phyloP scores from a whole-genome alignment of 2,329 filamentous ascomycete species.

The Harringtonia aguacate region DNA sequence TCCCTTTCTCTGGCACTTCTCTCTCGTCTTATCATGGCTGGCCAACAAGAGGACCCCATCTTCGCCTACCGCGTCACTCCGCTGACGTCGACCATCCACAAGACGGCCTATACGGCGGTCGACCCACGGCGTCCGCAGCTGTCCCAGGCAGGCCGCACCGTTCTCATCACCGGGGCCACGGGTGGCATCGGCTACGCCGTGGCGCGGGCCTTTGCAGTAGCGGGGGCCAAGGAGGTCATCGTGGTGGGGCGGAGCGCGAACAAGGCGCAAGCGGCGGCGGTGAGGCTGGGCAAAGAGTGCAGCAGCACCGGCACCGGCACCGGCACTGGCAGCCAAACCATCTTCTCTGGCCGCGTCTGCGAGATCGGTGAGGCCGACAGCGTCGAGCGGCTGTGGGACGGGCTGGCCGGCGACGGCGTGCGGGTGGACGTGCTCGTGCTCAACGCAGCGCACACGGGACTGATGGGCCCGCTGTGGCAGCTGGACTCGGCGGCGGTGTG shows the following conservation, averaged over 20 bases:
- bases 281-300: neutral
- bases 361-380: too few relatives aligned
- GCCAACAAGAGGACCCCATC: neutral
- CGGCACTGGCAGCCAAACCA: too few relatives aligned
- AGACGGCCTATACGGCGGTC: slow-evolving; percentile 24
- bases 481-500: too few relatives aligned
- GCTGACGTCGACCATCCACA: slow-evolving; percentile 14
- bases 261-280: neutral
- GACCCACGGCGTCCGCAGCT: slow-evolving; percentile 23
- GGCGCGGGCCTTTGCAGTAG: slow-evolving; percentile 41
- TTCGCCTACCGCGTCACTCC: neutral
- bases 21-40: too few relatives aligned
- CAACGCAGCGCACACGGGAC: too few relatives aligned
- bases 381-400: too few relatives aligned
- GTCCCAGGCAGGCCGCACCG: slow-evolving; percentile 32
- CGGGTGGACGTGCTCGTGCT: too few relatives aligned
- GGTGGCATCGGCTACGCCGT: slow-evolving; percentile 56
- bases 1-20: too few relatives aligned
- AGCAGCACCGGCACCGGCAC: too few relatives aligned
- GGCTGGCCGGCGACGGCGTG: too few relatives aligned
- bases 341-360: too few relatives aligned
- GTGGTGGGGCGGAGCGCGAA: neutral
- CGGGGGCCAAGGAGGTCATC: slow-evolving; percentile 22
- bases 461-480: too few relatives aligned
- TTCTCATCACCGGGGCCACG: slow-evolving; percentile 58